Evolutionary conservation across 2,329 filamentous ascomycete genomes (phyloP), one percentile per base, ranked within the genome.

Genomic region (Sclerotinia borealis): DNA sequence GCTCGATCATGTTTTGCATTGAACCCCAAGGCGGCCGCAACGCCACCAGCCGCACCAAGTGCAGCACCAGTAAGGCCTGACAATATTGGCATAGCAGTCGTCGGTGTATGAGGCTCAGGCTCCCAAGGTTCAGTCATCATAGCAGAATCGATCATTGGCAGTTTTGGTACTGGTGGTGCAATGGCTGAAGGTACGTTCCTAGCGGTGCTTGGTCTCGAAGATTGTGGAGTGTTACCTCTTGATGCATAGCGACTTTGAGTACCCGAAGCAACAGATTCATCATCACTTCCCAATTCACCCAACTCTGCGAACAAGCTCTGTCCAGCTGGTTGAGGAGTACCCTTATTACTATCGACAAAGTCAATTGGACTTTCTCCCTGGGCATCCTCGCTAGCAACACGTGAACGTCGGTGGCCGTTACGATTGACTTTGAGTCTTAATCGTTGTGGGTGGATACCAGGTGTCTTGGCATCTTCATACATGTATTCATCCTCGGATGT

Each of bases 221-320:
- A 65, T 17, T 83, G 81, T 5, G 82, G 81, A 7, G 81, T 83
- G 49, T 76, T 69, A 22, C 68, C 75, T 52, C 74, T 70, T 22
- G 79, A 79, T 45, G 74, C 64, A 49, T 79, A 79, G 43, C 79
- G 79, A 67, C 80, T 83, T 31, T 85, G 85, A 36, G 84, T 87
- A 31, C 78, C 81, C 22, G 79, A 58, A 58, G 39, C 80, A 34
- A 77, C 72, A 64, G 77, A 79, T 61, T 89, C 88, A 66, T 91
- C 90, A 69, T 89, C 88, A 67, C 73, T 79, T 63, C 86, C 85
- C 66, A 97, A 79, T 68, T 92, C 91, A 60, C 90, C 91, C 48
- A 99, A 83, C 76, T 99, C 95, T 47, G 92, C 92, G 74, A 95
- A 96, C 58, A 99, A 80, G 72, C 90, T 98, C 78, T 96, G 91